Evolutionary conservation across 108 stramenopile genomes (phyloP), one percentile per base, ranked within the genome.

Genomic region (Pseudonitzschia multiseries): DNA sequence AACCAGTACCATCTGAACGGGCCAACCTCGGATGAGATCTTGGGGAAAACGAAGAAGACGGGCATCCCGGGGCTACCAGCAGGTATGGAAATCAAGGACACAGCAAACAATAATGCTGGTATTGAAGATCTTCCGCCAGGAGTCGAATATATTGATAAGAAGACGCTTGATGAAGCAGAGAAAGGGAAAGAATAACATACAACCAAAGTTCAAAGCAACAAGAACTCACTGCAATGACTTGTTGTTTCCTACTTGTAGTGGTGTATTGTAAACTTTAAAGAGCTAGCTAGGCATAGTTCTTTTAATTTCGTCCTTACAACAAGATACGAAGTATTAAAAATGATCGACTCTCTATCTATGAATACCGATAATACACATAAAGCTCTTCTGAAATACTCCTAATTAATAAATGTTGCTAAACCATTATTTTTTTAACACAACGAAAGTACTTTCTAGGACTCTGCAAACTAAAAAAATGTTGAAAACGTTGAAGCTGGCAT

Each of bases 31-130:
- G 85, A 87, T 57, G 79, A 86, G 60, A 80, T 85, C 27, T 44
- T 80, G 57, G 73, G 81, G 18, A 46, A 80, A 43, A 64, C 73
- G 68, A 75, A 71, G 12, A 36, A 40, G 29, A 46, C 12, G 24
- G 33, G 50, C 14, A 65, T 54, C 15, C 56, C 75, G 1, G 32
- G 32, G 17, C 69, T 86, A 10, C 74, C 77, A 44, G 67, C 76
- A n/a, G 92, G 92, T 15, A 89, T 93, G 2, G 87, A 90, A 51
- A 90, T 76, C 65, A 89, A 89, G 69, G 86, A 93, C 65, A 24
- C 2, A 10, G 26, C 21, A 26, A 56, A 26, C 22, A 56, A 56
- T 22, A 56, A 26, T 26, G 26, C 21, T 0, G 26, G 54, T 20
- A 56, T 26, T 22, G 43, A 76, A 60, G 61, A 62, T 14, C 64